These are phyloP conservation scores for Fusarium sp. DNA, from an alignment of 2,329 filamentous ascomycete genomes.

Conservation along the genomic window DNA sequence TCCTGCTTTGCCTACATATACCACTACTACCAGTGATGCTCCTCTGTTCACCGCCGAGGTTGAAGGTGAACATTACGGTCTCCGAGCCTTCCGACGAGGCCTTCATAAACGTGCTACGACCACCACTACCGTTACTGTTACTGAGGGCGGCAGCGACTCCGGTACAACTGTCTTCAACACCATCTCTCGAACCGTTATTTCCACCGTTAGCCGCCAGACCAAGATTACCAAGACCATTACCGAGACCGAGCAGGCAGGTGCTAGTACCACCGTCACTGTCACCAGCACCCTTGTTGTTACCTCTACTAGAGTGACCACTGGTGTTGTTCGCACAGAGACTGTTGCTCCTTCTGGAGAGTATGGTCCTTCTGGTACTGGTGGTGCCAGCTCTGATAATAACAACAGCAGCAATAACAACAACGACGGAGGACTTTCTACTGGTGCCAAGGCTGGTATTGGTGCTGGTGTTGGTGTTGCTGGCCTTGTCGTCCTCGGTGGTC, in stretches of 20 bases:
- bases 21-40: constrained; percentile 37
- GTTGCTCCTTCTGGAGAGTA: constrained; percentile 45
- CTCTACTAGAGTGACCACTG: constrained; percentile 51
- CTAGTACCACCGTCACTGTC: constrained; percentile 54
- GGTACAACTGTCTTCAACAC: constrained; percentile 47
- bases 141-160: constrained; percentile 39
- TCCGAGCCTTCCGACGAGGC: constrained; percentile 35
- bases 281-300: constrained; percentile 55
- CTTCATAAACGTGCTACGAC: constrained; percentile 53
- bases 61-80: constrained; percentile 28
- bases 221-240: constrained; percentile 50
- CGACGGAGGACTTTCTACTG: constrained; percentile 53
- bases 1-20: constrained; percentile 35
- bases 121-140: constrained; percentile 51
- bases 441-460: constrained; percentile 60
- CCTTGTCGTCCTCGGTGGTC: constrained; percentile 49
- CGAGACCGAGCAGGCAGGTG: constrained; percentile 51
- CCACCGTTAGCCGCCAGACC: constrained; percentile 48
- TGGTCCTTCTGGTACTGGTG: constrained; percentile 33
- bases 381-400: constrained; percentile 18
- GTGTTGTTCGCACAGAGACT: constrained; percentile 47
- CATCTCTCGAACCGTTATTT: constrained; percentile 50
- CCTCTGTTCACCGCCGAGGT: constrained; percentile 17
- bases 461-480: constrained; percentile 55
- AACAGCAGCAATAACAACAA: constrained; percentile 34